A percentile compares a stretch with the other conserved stretches of the same genome.
Evolutionary conservation across 306 rosid genomes (phyloP).

Genomic region (Prunus mume): DNA sequence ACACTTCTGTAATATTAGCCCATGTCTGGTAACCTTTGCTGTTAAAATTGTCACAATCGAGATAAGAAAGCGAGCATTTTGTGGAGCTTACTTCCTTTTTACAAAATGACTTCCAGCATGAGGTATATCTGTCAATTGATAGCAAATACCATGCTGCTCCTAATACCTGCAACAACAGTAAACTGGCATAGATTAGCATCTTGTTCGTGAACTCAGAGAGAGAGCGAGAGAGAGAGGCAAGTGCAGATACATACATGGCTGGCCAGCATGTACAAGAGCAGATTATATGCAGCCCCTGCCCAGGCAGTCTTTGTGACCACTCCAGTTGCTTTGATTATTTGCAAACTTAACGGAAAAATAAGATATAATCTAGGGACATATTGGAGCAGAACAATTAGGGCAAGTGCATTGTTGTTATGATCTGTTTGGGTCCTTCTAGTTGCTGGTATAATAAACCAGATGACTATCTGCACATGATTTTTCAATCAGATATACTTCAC

Average conservation of each 20-base stretch:
- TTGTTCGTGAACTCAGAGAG: not conserved
- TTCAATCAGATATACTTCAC: conserved; percentile 27
- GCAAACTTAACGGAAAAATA: conserved; percentile 87
- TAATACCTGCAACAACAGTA: conserved; percentile 57
- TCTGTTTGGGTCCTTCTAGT: conserved; percentile 61
- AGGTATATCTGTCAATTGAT: conserved; percentile 78
- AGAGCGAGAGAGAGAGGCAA: conserved; percentile 2
- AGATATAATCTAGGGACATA: conserved; percentile 91
- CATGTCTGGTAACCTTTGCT: conserved; percentile 31
- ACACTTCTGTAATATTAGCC: conserved; percentile 62
- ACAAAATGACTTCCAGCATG: conserved; percentile 86
- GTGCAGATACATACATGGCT: conserved; percentile 71
- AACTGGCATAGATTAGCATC: conserved; percentile 12
- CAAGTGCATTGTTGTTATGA: conserved; percentile 93
- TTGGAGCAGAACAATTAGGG: conserved; percentile 89
- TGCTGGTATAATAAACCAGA: conserved; percentile 95
- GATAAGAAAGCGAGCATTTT: conserved; percentile 43
- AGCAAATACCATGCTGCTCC: conserved; percentile 98
- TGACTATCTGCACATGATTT: conserved; percentile 68
- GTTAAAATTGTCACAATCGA: conserved; percentile 58
- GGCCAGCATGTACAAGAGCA: conserved; percentile 89
- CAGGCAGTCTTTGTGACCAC: conserved; percentile 98
- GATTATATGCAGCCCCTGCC: conserved; percentile 99
- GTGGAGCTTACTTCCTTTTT: conserved; percentile 42
- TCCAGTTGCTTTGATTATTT: conserved; percentile 94